Conservation (phyloP, 1,284 basidiomycete species). For the Ustilago shanxiensis region DNA sequence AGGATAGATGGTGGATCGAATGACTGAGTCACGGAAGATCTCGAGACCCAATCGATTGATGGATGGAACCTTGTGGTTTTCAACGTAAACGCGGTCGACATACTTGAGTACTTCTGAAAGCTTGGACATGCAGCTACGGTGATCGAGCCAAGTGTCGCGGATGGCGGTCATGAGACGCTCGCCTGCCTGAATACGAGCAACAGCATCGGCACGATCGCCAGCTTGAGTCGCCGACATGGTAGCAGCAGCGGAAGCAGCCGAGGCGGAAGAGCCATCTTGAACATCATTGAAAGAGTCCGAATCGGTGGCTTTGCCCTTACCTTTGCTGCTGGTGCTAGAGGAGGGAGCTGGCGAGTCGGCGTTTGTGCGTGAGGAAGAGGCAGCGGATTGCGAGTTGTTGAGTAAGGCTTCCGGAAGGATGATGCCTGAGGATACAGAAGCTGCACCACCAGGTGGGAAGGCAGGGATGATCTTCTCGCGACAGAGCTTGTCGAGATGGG, state of each 20-base stretch:
- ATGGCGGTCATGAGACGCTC: slow-evolving; percentile 87
- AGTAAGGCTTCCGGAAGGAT: slow-evolving; percentile 73
- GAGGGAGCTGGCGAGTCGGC: slow-evolving; percentile 9
- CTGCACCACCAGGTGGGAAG: slow-evolving; percentile 77
- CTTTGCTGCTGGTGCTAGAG: slow-evolving; percentile 28
- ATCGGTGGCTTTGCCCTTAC: slow-evolving; percentile 54
- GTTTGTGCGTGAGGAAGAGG: slow-evolving; percentile 27
- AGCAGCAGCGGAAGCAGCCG: slow-evolving; percentile 28
- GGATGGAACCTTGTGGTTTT: slow-evolving; percentile 68
- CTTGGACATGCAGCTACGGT: slow-evolving; percentile 88
- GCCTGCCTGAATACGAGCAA: slow-evolving; percentile 75
- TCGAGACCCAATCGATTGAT: slow-evolving; percentile 86
- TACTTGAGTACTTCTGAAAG: slow-evolving; percentile 92
- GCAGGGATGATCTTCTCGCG: slow-evolving; percentile 82
- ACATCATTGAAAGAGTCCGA: slow-evolving; percentile 14
- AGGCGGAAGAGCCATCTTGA: slow-evolving; percentile 8
- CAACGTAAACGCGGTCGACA: slow-evolving; percentile 75
- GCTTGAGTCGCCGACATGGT: slow-evolving; percentile 51
- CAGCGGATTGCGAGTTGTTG: slow-evolving; percentile 21
- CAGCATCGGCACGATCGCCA: slow-evolving; percentile 58
- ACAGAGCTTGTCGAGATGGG: slow-evolving; percentile 87
- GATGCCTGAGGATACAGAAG: slow-evolving; percentile 48
- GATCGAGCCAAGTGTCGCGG: slow-evolving; percentile 92
- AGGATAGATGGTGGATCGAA: slow-evolving; percentile 75
- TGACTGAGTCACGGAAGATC: slow-evolving; percentile 86